Base-by-base conservation (phyloP, 2,329 filamentous ascomycete genomes). In the Colletotrichum sansevieriae region DNA sequence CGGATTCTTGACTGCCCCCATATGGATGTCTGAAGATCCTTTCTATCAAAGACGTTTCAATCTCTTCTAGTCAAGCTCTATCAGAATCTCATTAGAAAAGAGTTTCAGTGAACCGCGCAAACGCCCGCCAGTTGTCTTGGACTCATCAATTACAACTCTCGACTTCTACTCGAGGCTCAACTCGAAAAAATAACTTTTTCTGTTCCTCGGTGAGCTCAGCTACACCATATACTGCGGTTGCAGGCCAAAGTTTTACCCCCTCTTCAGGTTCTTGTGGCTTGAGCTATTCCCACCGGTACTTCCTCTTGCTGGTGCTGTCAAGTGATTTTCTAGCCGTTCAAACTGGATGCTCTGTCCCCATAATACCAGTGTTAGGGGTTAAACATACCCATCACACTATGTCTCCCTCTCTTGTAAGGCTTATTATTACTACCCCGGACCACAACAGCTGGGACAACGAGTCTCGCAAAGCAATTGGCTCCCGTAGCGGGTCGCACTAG, bases 21-120 rank as follows among this genome's bases (percentile, higher is more conserved):
- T 18, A 18, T 33, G 58, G 22, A 29, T 47, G 54, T 59, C 61
- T 65, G 33, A 41, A 46, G 47, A 68, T 55, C 33, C 54, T 54
- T 47, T 55, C 54, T 33, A 55, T 65, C 44, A 65, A 59, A 65
- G 25, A 52, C 54, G 52, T 64, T 58, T 44, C 55, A 49, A 60
- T 44, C 47, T 29, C 12, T 35, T 47, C 8, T 10, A 15, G 22
- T 13, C 12, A 12, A 22, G 13, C 39, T 63, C n/a, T 22, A 25
- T 2, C 10, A 37, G 33, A 2, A 10, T 20, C 55, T 44, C 56
- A 54, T 44, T 47, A 39, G 25, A 43, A 15, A 22, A 29, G 25
- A 39, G 37, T 29, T 46, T 61, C 56, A 29, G 13, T 18, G n/a
- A 46, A 11, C 47, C 56, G 18, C 46, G 20, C 44, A 20, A 8